A percentile compares a stretch with the other conserved stretches of the same genome.
Evolutionary conservation across 2,329 filamentous ascomycete genomes (phyloP).

Genomic region (Fusarium longipes): DNA sequence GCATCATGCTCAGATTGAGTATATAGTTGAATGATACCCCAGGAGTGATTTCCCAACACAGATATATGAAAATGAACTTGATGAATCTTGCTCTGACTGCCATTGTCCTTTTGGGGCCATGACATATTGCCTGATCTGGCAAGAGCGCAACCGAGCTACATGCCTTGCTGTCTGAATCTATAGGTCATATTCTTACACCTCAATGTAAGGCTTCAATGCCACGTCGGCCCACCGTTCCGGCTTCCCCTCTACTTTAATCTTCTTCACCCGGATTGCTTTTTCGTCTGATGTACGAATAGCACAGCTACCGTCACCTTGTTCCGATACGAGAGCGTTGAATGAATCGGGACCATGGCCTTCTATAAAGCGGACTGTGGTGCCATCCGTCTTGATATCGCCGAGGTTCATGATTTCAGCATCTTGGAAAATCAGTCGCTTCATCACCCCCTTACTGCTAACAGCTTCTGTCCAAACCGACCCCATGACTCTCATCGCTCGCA

Average conservation of each 20-base stretch:
- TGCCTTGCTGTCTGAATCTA: neutral
- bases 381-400: neutral
- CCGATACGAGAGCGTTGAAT: slow-evolving; percentile 10
- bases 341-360: slow-evolving; percentile 8
- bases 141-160: neutral
- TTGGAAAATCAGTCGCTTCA: slow-evolving; percentile 56
- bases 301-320: slow-evolving; percentile 36
- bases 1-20: neutral
- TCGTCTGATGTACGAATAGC: slow-evolving; percentile 39
- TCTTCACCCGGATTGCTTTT: slow-evolving; percentile 45
- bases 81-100: neutral
- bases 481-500: slow-evolving; percentile 68
- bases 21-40: slow-evolving; percentile 45
- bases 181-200: neutral
- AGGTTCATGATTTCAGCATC: slow-evolving; percentile 44
- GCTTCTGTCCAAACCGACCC: slow-evolving; percentile 72
- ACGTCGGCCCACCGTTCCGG: slow-evolving; percentile 42
- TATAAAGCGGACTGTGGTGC: slow-evolving; percentile 34
- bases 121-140: neutral
- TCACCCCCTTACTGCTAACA: slow-evolving; percentile 38
- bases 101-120: neutral
- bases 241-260: slow-evolving; percentile 52
- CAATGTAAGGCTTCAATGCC: slow-evolving; percentile 37
- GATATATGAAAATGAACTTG: neutral
- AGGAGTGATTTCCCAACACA: slow-evolving; percentile 12